Percentiles rank a stretch among this genome's conserved stretches.
phyloP scores from a whole-genome alignment of 2,329 filamentous ascomycete genomes.

The Fusarium siculi region DNA sequence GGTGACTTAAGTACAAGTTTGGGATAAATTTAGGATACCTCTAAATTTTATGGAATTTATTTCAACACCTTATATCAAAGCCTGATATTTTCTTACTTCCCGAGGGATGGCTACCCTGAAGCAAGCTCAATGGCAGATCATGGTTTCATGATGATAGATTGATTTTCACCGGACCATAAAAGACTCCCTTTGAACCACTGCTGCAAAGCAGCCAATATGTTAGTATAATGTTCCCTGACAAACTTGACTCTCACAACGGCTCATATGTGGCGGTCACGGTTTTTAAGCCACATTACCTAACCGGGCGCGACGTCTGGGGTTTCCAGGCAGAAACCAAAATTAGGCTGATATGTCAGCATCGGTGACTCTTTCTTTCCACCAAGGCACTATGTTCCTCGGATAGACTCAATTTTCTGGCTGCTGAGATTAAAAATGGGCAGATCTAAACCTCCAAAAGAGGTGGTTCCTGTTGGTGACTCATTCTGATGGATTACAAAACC shows the following conservation, averaged over 20 bases:
- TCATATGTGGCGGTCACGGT: not conserved
- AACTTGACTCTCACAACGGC: not conserved
- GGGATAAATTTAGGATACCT: not conserved
- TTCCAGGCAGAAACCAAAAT: conserved; percentile 10
- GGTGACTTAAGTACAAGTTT: too few relatives aligned
- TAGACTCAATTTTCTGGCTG: not conserved
- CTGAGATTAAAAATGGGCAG: conserved; percentile 8
- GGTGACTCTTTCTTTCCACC: conserved; percentile 26
- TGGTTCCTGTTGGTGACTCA: conserved; percentile 26
- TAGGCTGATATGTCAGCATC: not conserved
- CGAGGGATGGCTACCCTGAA: not conserved
- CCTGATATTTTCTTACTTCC: not conserved
- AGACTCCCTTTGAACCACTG: not conserved
- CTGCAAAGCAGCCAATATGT: not conserved
- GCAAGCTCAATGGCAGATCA: not conserved
- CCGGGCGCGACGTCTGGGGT: not conserved
- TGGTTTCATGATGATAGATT: not conserved
- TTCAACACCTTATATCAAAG: not conserved
- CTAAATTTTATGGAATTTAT: not conserved
- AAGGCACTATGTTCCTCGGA: not conserved
- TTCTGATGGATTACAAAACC: conserved; percentile 17
- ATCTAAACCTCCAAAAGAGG: conserved; percentile 18
- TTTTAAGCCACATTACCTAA: not conserved
- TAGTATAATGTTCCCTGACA: not conserved
- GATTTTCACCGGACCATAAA: not conserved